Conservation (phyloP, 352 stramenopile genomes). For the Globisporangium irregulare region DNA sequence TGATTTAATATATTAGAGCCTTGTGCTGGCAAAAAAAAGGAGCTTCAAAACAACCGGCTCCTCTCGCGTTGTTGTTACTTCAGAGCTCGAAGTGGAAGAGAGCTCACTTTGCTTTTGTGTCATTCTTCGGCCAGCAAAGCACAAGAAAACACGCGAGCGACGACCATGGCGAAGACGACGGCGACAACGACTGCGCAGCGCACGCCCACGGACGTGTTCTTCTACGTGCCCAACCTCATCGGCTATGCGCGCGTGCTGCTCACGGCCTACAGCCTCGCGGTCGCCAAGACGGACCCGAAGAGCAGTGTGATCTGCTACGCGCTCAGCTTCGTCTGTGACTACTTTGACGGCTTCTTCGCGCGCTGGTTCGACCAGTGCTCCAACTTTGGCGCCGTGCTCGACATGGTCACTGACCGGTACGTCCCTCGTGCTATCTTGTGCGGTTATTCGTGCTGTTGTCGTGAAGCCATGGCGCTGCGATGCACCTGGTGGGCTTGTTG, state of each 20-base stretch:
- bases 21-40: no score
- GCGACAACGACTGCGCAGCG: slow-evolving; percentile 17
- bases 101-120: neutral
- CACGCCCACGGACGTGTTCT: slow-evolving; percentile 81
- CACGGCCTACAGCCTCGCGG: slow-evolving; percentile 82
- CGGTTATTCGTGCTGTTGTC: neutral
- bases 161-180: slow-evolving; percentile 11
- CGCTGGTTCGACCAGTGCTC: slow-evolving; percentile 96
- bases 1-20: no score
- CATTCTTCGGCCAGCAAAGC: slow-evolving; percentile 2
- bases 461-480: neutral
- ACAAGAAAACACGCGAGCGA: neutral
- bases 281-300: slow-evolving; percentile 69
- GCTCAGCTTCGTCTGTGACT: slow-evolving; percentile 96
- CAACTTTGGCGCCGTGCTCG: slow-evolving; percentile 93
- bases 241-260: slow-evolving; percentile 91
- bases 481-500: slow-evolving; percentile 2
- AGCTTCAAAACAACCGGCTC: slow-evolving; percentile 7
- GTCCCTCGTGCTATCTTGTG: neutral
- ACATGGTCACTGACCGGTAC: slow-evolving; percentile 97
- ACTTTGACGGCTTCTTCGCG: slow-evolving; percentile 97
- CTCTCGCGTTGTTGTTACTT: neutral
- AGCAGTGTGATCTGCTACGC: slow-evolving; percentile 89
- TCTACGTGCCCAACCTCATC: slow-evolving; percentile 97
- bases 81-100: neutral